Evolutionary conservation across 176 grass and related monocot species (phyloP).

Genomic region (Secale cereale): DNA sequence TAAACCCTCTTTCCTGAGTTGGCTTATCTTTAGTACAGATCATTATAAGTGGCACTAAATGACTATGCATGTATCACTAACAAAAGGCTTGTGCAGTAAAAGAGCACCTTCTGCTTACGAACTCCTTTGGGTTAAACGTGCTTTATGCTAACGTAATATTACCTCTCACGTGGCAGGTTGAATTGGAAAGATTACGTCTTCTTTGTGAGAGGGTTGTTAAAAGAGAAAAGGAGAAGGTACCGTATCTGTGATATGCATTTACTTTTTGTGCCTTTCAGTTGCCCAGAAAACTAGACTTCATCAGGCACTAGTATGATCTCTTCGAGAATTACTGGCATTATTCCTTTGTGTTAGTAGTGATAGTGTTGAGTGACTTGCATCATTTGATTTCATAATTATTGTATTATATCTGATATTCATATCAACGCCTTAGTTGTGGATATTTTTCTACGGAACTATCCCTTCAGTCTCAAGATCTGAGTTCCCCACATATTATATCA

Average conservation of each 20-base stretch:
- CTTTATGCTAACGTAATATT: constrained; percentile 22
- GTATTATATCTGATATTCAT: background rate
- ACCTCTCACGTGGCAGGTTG: constrained; percentile 45
- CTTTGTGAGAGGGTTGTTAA: constrained; percentile 95
- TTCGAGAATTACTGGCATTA: background rate
- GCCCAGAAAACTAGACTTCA: constrained; percentile 2
- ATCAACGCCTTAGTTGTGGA: background rate
- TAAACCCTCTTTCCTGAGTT: background rate
- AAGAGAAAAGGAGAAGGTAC: constrained; percentile 94
- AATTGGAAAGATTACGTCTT: constrained; percentile 90
- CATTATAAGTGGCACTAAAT: background rate
- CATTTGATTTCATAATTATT: background rate
- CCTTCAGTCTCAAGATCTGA: background rate
- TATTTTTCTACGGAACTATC: background rate
- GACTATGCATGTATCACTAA: background rate
- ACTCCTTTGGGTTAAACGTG: background rate
- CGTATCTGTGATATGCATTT: constrained; percentile 6
- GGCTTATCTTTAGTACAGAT: background rate
- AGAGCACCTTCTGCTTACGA: background rate
- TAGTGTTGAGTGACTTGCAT: background rate
- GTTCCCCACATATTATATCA: background rate
- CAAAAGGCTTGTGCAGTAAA: background rate
- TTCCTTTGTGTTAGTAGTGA: constrained; percentile 6
- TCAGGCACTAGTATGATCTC: background rate
- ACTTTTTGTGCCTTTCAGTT: constrained; percentile 6